Conservation (phyloP, 2,329 filamentous ascomycete species). For the Epicoccum nigrum region DNA sequence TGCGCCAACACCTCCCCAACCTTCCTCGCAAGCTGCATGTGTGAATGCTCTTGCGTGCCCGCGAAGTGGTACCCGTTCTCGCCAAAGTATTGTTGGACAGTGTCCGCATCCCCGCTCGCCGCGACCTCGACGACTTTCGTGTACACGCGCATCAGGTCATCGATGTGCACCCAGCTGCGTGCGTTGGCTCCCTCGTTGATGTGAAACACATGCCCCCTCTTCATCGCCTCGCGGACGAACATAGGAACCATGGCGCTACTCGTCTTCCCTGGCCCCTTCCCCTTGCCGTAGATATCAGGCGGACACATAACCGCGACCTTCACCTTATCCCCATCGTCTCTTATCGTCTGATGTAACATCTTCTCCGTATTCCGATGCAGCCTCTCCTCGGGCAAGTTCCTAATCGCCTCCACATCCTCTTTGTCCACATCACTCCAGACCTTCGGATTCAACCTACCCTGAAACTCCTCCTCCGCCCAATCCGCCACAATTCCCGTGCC, state of each 20-base stretch:
- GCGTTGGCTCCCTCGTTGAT: slow-evolving; percentile 60
- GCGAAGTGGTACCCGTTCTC: slow-evolving; percentile 57
- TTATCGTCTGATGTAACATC: slow-evolving; percentile 62
- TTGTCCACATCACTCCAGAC: slow-evolving; percentile 67
- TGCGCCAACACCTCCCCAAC: slow-evolving; percentile 35
- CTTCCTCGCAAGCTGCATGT: slow-evolving; percentile 34
- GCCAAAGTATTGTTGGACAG: slow-evolving; percentile 57
- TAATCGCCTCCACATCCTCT: slow-evolving; percentile 57
- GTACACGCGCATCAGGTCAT: slow-evolving; percentile 65
- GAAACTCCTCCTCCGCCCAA: slow-evolving; percentile 43
- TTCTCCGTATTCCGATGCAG: slow-evolving; percentile 71
- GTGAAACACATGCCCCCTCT: slow-evolving; percentile 51
- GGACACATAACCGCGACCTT: slow-evolving; percentile 63
- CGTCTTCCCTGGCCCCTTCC: slow-evolving; percentile 59
- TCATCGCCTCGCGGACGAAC: slow-evolving; percentile 46
- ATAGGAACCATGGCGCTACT: slow-evolving; percentile 52
- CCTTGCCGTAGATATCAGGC: slow-evolving; percentile 66
- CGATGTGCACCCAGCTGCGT: slow-evolving; percentile 62
- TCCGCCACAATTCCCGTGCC: slow-evolving; percentile 62
- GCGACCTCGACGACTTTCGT: slow-evolving; percentile 62
- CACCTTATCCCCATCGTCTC: slow-evolving; percentile 49
- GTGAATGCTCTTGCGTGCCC: slow-evolving; percentile 43
- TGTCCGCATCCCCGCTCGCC: slow-evolving; percentile 48
- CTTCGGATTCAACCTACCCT: slow-evolving; percentile 41
- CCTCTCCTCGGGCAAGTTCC: slow-evolving; percentile 60